A percentile compares a stretch with the other conserved stretches of the same genome.
phyloP scores from a whole-genome alignment of 306 rosid genomes.

The Adenanthera pavonina region DNA sequence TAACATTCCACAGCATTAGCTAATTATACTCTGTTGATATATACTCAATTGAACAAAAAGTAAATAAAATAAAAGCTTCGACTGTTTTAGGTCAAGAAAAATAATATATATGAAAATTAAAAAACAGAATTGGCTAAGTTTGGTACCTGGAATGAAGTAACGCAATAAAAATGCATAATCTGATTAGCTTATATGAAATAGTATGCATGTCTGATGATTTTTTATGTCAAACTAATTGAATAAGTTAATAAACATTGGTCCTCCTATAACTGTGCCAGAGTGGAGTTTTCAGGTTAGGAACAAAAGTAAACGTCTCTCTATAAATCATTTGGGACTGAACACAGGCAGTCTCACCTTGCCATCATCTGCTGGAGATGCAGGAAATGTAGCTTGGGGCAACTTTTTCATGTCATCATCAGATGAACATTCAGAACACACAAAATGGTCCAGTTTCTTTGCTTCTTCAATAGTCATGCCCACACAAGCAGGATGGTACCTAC shows the following conservation, averaged over 20 bases:
- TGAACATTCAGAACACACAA: constrained; percentile 75
- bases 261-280: not conserved
- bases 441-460: constrained; percentile 75
- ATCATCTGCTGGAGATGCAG: constrained; percentile 57
- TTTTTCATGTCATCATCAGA: constrained; percentile 63
- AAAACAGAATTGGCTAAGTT: not conserved
- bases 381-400: constrained; percentile 42
- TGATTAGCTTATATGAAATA: not conserved
- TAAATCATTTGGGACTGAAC: constrained; percentile 10
- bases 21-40: not conserved
- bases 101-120: not conserved
- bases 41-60: constrained; percentile 13
- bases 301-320: not conserved
- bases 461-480: constrained; percentile 76
- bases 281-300: not conserved
- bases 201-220: constrained; percentile 1
- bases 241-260: not conserved
- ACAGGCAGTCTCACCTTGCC: constrained; percentile 54
- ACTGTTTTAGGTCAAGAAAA: not conserved
- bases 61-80: too few relatives aligned
- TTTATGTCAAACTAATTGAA: not conserved
- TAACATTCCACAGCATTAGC: constrained; percentile 21
- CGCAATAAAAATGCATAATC: not conserved
- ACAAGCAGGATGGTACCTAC: constrained; percentile 90
- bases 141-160: constrained; percentile 1